A percentile compares a stretch with the other conserved stretches of the same genome.
Evolutionary conservation across 345 rosid species (phyloP).

Genomic region (Arabis alpina): DNA sequence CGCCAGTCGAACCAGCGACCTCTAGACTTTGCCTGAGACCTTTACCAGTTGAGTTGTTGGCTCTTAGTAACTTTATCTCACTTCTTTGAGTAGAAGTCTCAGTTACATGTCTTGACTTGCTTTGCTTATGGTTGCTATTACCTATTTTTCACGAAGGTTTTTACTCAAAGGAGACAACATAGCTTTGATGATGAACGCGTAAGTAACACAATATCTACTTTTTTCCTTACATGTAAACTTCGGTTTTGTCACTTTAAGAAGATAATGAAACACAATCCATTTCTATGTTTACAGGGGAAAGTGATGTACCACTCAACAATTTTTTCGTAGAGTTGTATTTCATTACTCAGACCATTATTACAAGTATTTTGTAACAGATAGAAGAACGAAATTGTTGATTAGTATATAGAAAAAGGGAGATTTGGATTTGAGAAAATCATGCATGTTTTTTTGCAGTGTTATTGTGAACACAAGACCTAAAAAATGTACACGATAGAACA

Average conservation of each 20-base stretch:
- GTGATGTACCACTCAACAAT: constrained; percentile 20
- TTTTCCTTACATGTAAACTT: not conserved
- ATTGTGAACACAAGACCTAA: no score
- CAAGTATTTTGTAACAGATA: no score
- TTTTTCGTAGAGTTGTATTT: no score
- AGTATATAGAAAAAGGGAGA: no score
- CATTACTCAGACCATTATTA: no score
- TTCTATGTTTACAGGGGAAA: constrained; percentile 35
- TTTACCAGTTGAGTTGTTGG: no score
- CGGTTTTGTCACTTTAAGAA: not conserved
- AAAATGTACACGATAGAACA: no score
- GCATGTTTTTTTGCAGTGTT: no score
- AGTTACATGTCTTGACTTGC: not conserved
- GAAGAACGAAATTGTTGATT: no score
- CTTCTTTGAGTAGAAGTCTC: constrained; percentile 5
- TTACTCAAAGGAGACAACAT: constrained; percentile 92
- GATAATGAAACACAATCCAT: not conserved
- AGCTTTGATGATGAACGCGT: constrained; percentile 93
- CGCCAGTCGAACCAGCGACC: no score
- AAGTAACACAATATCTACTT: constrained; percentile 39
- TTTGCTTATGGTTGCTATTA: not conserved
- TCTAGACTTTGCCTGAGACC: no score
- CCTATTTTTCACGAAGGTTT: constrained; percentile 72
- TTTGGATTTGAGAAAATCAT: no score
- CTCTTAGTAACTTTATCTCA: not conserved